A percentile compares a stretch with the other conserved stretches of the same genome.
Evolutionary conservation across 1,284 basidiomycete species (phyloP).

Genomic region (Mycena citricolor): DNA sequence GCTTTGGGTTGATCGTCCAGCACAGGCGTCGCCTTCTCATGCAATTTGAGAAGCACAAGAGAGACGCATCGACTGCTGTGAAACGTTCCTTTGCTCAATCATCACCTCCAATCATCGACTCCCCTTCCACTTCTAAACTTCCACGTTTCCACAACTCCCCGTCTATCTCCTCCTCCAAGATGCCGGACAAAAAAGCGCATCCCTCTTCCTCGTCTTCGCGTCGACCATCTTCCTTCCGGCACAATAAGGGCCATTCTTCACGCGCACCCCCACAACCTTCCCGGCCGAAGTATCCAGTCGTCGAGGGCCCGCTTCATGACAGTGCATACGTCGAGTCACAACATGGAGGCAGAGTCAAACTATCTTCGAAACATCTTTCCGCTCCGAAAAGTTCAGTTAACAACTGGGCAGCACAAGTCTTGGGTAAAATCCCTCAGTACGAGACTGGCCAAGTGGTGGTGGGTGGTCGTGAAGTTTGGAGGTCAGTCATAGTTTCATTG

Average conservation of each 20-base stretch:
- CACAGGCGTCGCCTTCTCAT: slow-evolving; percentile 56
- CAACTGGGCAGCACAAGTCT: slow-evolving; percentile 35
- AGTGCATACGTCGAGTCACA: slow-evolving; percentile 3
- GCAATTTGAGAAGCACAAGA: slow-evolving; percentile 43
- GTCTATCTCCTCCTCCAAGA: slow-evolving; percentile 28
- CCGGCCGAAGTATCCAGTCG: neutral
- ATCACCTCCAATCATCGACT: slow-evolving; percentile 14
- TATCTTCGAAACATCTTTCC: slow-evolving; percentile 17
- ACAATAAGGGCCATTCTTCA: too few relatives aligned
- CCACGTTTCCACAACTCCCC: slow-evolving; percentile 28
- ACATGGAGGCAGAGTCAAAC: slow-evolving; percentile 1
- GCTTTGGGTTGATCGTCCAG: slow-evolving; percentile 46
- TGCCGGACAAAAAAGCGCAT: too few relatives aligned
- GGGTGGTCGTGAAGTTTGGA: slow-evolving; percentile 35
- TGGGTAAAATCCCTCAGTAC: slow-evolving; percentile 36
- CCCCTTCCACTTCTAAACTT: slow-evolving; percentile 26
- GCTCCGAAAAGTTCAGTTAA: slow-evolving; percentile 40
- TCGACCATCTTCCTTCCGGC: slow-evolving; percentile 21
- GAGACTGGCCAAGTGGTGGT: slow-evolving; percentile 28
- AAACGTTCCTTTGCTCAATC: slow-evolving; percentile 40
- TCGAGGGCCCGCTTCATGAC: slow-evolving; percentile 12
- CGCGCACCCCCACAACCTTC: too few relatives aligned
- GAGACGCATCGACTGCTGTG: slow-evolving; percentile 30
- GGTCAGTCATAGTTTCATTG: slow-evolving; percentile 23
- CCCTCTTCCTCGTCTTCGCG: slow-evolving; percentile 17